phyloP scores from a whole-genome alignment of 805 yeast species.

The Lachancea fermentati region DNA sequence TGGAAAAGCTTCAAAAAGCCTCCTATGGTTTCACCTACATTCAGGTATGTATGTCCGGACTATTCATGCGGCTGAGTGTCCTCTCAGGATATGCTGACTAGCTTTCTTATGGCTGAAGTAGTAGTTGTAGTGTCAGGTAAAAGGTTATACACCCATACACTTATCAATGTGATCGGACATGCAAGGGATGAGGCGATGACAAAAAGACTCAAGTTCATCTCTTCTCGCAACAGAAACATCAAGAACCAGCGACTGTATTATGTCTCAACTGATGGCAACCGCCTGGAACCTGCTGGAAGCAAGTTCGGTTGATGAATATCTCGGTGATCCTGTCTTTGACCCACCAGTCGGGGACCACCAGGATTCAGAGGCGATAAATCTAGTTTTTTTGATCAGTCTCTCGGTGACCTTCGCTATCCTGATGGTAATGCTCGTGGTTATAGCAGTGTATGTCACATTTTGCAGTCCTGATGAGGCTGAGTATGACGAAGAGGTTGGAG shows the following conservation, averaged over 20 bases:
- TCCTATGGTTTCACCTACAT: too few species aligned
- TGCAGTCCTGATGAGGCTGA: constrained; percentile 30
- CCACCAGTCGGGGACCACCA: constrained; percentile 14
- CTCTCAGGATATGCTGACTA: too few species aligned
- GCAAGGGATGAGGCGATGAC: not conserved
- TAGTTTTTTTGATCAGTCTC: constrained; percentile 31
- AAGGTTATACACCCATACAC: not conserved
- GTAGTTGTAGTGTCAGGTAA: too few species aligned
- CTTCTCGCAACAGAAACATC: not conserved
- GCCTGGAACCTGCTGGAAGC: not conserved
- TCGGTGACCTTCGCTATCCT: constrained; percentile 32
- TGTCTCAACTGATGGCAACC: not conserved
- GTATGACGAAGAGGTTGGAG: constrained; percentile 27
- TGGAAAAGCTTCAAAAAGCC: too few species aligned
- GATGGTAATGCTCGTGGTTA: constrained; percentile 27
- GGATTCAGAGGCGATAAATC: constrained; percentile 28
- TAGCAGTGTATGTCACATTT: constrained; percentile 31
- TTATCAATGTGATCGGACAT: not conserved
- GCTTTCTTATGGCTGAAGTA: too few species aligned
- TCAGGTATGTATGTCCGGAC: too few species aligned
- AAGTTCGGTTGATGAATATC: not conserved
- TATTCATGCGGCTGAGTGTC: too few species aligned
- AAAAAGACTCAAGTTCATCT: not conserved
- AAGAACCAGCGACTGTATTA: not conserved
- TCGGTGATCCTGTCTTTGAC: constrained; percentile 6